A percentile compares a stretch with the other conserved stretches of the same genome.
These are phyloP conservation scores for Aspergillus avenaceus DNA, from an alignment of 495 filamentous ascomycete genomes.

Conservation along the genomic window DNA sequence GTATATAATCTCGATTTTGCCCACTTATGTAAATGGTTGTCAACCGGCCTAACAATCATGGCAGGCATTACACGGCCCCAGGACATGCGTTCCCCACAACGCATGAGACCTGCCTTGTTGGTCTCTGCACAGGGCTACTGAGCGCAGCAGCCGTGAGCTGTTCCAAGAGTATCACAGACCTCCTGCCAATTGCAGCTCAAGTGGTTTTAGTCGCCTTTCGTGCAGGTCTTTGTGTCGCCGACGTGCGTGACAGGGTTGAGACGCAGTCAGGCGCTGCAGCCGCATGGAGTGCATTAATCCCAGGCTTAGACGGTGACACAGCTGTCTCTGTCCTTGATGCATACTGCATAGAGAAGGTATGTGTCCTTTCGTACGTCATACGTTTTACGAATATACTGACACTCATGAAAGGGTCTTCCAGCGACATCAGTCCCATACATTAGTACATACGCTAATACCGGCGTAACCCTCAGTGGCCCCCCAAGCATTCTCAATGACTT, in stretches of 20 bases:
- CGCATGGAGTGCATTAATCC: slow-evolving; percentile 13
- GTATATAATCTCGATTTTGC: too few species aligned
- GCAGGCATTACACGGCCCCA: background rate
- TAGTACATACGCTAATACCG: slow-evolving; percentile 63
- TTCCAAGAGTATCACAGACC: background rate
- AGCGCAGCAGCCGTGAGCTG: slow-evolving; percentile 9
- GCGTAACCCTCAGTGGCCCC: slow-evolving; percentile 71
- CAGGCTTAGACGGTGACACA: background rate
- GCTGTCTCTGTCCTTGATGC: slow-evolving; percentile 25
- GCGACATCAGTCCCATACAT: slow-evolving; percentile 61
- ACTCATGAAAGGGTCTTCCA: slow-evolving; percentile 46
- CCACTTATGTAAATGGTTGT: background rate
- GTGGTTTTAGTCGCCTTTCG: slow-evolving; percentile 9
- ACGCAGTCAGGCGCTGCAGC: background rate
- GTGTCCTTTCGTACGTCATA: slow-evolving; percentile 54
- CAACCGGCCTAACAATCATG: background rate
- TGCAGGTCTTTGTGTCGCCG: background rate
- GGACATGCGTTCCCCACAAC: slow-evolving; percentile 1
- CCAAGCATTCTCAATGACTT: slow-evolving; percentile 48
- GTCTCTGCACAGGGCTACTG: slow-evolving; percentile 10
- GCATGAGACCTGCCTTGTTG: slow-evolving; percentile 2
- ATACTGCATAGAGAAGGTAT: slow-evolving; percentile 62
- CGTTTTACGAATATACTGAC: slow-evolving; percentile 32
- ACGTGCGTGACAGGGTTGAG: slow-evolving; percentile 1
- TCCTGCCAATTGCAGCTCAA: slow-evolving; percentile 9